These are phyloP conservation scores for Crithidia sp. DNA, from an alignment of 208 protist genomes.

Conservation along the genomic window DNA sequence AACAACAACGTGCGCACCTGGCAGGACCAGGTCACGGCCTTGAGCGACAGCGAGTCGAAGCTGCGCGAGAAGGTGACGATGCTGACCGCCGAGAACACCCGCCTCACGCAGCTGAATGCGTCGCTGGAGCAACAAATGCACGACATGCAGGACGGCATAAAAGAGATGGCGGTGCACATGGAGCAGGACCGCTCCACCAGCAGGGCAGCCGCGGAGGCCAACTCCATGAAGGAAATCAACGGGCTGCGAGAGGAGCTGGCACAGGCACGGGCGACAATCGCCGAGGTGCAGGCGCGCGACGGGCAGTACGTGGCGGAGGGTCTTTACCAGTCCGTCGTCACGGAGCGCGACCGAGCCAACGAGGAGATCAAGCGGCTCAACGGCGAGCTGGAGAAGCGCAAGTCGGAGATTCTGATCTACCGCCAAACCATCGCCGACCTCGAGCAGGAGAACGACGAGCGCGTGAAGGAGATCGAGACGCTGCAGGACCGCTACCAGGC, in stretches of 20 bases:
- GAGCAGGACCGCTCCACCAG: constrained; percentile 61
- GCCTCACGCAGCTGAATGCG: constrained; percentile 62
- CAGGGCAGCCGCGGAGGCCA: constrained; percentile 45
- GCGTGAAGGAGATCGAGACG: constrained; percentile 79
- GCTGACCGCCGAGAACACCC: constrained; percentile 63
- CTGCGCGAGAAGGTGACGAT: constrained; percentile 56
- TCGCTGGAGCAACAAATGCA: constrained; percentile 82
- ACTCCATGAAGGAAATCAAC: constrained; percentile 54
- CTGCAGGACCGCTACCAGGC: constrained; percentile 67
- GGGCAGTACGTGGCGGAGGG: constrained; percentile 69
- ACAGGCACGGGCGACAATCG: constrained; percentile 46
- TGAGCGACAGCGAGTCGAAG: constrained; percentile 65
- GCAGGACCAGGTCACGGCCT: constrained; percentile 57
- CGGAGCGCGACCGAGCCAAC: constrained; percentile 49
- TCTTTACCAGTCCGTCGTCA: constrained; percentile 61
- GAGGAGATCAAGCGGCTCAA: constrained; percentile 57
- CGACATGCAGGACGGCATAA: constrained; percentile 87
- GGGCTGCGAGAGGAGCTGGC: constrained; percentile 49
- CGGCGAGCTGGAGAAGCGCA: constrained; percentile 80
- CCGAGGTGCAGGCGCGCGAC: constrained; percentile 30
- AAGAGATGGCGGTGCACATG: constrained; percentile 83
- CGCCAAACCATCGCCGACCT: constrained; percentile 83
- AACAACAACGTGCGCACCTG: constrained; percentile 66
- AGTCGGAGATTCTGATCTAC: constrained; percentile 89
- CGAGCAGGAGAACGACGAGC: constrained; percentile 85